Conservation (phyloP, 2,329 filamentous ascomycete species). For the Pseudocercospora eumusae region DNA sequence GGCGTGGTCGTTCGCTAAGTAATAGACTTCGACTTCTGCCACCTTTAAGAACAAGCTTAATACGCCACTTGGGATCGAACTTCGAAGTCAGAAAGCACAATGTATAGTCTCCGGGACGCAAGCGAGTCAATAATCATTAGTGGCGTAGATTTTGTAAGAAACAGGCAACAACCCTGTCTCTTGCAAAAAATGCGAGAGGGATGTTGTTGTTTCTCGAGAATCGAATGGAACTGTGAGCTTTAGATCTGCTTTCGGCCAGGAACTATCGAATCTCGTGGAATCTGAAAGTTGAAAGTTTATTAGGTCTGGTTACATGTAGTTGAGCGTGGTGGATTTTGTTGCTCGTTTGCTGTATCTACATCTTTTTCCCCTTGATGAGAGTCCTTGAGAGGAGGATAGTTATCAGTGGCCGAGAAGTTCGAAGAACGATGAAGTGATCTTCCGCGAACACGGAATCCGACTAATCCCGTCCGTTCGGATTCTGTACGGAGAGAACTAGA, state of each 20-base stretch:
- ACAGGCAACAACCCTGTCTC: neutral
- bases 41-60: constrained; percentile 11
- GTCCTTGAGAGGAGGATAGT: no score
- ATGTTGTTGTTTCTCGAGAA: neutral
- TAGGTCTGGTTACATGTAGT: no score
- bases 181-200: neutral
- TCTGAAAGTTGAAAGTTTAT: neutral
- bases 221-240: no score
- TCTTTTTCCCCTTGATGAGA: no score
- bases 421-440: no score
- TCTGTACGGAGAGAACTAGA: no score
- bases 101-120: neutral
- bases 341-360: neutral
- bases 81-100: neutral
- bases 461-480: neutral
- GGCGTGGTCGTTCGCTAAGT: neutral
- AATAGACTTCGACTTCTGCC: constrained; percentile 12
- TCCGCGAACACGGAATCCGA: neutral
- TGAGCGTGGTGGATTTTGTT: neutral
- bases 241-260: neutral
- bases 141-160: neutral
- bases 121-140: neutral
- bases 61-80: neutral
- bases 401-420: neutral
- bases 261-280: neutral